Evolutionary conservation across 2,329 filamentous ascomycete genomes (phyloP), one percentile per base, ranked within the genome.

Genomic region (Penicillium sp.): DNA sequence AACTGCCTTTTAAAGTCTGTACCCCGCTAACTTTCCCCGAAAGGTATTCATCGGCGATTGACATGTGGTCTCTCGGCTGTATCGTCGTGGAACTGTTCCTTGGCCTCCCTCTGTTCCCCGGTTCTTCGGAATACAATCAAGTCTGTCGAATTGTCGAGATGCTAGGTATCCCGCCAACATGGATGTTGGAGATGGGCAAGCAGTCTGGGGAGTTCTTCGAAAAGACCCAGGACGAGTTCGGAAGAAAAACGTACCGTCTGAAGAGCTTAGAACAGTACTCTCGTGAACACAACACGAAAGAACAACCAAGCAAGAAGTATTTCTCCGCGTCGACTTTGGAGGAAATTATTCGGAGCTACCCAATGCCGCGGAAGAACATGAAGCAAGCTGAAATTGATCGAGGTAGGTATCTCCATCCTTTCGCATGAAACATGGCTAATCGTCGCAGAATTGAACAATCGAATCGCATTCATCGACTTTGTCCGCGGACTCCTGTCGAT

Each of bases 181-280:
- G 93, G 93, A 99, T 99, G 93, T 81, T 99, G 49, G 93, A 99
- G 68, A 95, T 95, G 81, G 93, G 93, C 62, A 99, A 99, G 72
- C 93, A 99, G 70, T 89, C 92, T 0, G 89, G 89, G 37, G 91
- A 97, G 62, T 99, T 99, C 69, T 99, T 95, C 64, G 92, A 99
- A 71, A 96, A 96, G 73, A 78, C 79, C 12, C 82, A 85, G 56
- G 93, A 99, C 65, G 93, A 99, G 65, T 99, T 89, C 64, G 92
- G 92, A 33, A 83, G 93, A 57, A 86, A 90, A 62, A 91, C 86
- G 6, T 96, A 95, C 68, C 83, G 92, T 46, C 77, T 99, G 33
- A 99, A 99, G 77, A 89, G 87, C 58, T 95, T 99, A 88, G 93
- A 99, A 66, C 90, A 96, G 69, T 99, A 97, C 70, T 92, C 93